Base-by-base conservation (phyloP, 495 filamentous ascomycete genomes). In the Lasiosphaeria ovina region DNA sequence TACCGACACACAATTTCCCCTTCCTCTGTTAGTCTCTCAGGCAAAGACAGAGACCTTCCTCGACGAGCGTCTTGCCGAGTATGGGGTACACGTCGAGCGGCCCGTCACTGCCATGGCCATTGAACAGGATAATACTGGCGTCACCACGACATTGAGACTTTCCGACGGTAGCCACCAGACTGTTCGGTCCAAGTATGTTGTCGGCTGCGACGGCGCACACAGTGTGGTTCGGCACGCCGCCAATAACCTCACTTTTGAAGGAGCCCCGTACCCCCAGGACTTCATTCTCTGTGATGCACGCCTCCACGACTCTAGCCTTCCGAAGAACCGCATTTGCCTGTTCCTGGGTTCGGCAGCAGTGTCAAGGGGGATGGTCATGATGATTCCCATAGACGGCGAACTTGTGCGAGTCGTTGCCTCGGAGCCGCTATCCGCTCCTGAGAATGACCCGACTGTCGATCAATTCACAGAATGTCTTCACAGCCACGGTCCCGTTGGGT, bases 201-300 rank as follows among this genome's bases (percentile, higher is more conserved):
- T 80, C 49, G 79, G 77, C 6, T 79, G 76, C 51, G 79, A 82
- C 54, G 79, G 78, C 32, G 76, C 76, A 10, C 77, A 70, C 56
- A 76, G 72, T 34, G 58, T 67, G 14, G 77, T 81, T 6, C 72
- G 78, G 0, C 72, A 72, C 32, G 62, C 73, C 4, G 69, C 78
- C 14, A 54, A 59, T 0, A 66, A 72, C 11, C 66, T 81, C n/a
- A 57, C 66, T 24, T 82, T 79, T 52, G 71, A 78, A 34, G 79
- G 79, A 3, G 69, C 68, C 0, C 59, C 68, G 1, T 77, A 76
- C 56, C 70, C 73, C 34, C 72, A 78, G 33, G 72, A 71, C 38
- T 82, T 79, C 63, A 67, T 81, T 31, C 74, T 80, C 42, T 74
- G 77, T 63, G 79, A 82, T 54, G 72, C 71, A 5, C 66, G 66